Evolutionary conservation across 2,329 filamentous ascomycete genomes (phyloP).

Genomic region (Venturia oleaginea): DNA sequence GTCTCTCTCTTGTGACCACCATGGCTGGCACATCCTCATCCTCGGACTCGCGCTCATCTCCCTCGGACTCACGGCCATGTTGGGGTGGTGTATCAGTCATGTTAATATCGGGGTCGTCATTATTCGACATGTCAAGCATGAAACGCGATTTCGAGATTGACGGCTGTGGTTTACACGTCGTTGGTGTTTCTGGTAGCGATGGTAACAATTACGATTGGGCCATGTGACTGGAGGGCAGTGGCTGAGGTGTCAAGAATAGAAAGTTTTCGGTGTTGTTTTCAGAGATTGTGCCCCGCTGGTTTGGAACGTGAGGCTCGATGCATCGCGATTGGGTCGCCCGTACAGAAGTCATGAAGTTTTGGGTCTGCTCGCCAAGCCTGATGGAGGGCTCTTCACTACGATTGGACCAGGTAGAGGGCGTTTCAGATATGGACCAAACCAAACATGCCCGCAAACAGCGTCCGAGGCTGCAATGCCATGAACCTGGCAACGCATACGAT

Average conservation of each 20-base stretch:
- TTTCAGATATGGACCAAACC: neutral
- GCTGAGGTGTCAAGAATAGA: neutral
- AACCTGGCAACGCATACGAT: neutral
- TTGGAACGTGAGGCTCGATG: too few relatives aligned
- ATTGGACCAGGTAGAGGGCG: neutral
- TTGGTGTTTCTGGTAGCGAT: neutral
- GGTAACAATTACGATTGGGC: neutral
- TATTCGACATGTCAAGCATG: constrained; percentile 3
- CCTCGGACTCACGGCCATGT: neutral
- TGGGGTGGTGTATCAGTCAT: neutral
- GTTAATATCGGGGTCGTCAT: constrained; percentile 4
- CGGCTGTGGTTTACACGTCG: neutral
- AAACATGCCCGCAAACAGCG: neutral
- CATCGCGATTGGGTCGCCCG: neutral
- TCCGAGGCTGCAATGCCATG: neutral
- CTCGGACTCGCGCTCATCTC: constrained; percentile 15
- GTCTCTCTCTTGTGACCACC: constrained; percentile 29
- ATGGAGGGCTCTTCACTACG: neutral
- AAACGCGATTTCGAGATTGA: neutral
- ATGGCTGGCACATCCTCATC: constrained; percentile 25
- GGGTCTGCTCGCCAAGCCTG: neutral
- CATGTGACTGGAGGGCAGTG: neutral
- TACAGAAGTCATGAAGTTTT: neutral
- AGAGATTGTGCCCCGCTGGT: neutral
- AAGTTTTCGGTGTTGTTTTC: too few relatives aligned